A percentile compares a stretch with the other conserved stretches of the same genome.
Evolutionary conservation across 2,329 filamentous ascomycete genomes (phyloP).

Genomic region (Diaporthe amygdali): DNA sequence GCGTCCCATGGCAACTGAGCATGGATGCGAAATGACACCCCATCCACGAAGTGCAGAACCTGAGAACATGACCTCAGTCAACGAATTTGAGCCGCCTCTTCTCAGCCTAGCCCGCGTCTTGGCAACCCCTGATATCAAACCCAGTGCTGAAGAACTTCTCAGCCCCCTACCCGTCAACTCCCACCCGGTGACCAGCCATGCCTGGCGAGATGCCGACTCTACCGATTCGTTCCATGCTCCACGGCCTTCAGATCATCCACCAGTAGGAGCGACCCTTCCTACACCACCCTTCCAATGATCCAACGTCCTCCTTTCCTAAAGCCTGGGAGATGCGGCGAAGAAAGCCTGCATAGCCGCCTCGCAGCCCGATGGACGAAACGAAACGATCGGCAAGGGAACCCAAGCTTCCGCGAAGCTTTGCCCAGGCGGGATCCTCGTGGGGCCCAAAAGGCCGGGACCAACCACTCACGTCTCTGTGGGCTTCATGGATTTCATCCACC

Average conservation of each 20-base stretch:
- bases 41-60: background rate
- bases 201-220: background rate
- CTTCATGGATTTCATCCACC: background rate
- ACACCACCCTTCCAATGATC: background rate
- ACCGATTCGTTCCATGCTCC: background rate
- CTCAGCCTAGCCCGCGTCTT: background rate
- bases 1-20: background rate
- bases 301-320: background rate
- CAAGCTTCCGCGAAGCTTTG: constrained; percentile 10
- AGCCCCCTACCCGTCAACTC: background rate
- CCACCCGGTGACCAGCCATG: background rate
- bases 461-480: background rate
- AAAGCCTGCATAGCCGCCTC: background rate
- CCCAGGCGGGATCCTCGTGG: constrained; percentile 4
- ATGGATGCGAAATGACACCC: background rate
- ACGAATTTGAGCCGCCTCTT: constrained; percentile 8
- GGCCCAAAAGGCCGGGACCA: background rate
- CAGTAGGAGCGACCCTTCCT: background rate
- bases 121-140: constrained; percentile 10
- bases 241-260: constrained; percentile 2
- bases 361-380: background rate
- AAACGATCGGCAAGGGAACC: background rate
- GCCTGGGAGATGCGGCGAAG: background rate
- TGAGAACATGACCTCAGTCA: background rate
- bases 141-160: background rate